These are phyloP conservation scores for Arachis monticola DNA, from an alignment of 331 rosid genomes.

Conservation along the genomic window DNA sequence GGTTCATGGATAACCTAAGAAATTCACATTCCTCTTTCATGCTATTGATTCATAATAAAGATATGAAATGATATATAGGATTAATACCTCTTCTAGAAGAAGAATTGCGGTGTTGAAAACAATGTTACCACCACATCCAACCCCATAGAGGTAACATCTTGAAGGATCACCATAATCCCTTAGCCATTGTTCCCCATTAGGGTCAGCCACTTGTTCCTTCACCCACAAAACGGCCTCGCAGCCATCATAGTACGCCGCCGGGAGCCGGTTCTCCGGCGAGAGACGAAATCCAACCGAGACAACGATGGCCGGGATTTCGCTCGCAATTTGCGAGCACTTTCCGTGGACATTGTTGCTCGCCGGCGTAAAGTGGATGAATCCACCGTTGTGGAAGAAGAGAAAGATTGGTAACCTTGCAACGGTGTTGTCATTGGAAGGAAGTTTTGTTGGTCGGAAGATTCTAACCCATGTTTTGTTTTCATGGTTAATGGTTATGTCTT, in stretches of 20 bases:
- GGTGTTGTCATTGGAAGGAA: slow-evolving; percentile 65
- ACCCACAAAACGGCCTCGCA: slow-evolving; percentile 56
- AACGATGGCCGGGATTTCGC: slow-evolving; percentile 50
- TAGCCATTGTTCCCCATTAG: slow-evolving; percentile 59
- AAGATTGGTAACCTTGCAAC: slow-evolving; percentile 62
- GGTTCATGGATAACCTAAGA: too few species aligned
- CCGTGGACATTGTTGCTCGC: neutral
- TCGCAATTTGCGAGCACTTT: slow-evolving; percentile 37
- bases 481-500: slow-evolving; percentile 47
- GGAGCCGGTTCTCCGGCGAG: slow-evolving; percentile 63
- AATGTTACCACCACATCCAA: slow-evolving; percentile 58
- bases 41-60: too few species aligned
- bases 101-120: slow-evolving; percentile 41
- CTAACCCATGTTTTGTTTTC: slow-evolving; percentile 53
- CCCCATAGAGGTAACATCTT: slow-evolving; percentile 54
- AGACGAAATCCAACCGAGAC: slow-evolving; percentile 50
- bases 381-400: slow-evolving; percentile 62
- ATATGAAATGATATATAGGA: neutral
- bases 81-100: neutral
- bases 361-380: slow-evolving; percentile 45
- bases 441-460: slow-evolving; percentile 53
- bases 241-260: slow-evolving; percentile 52
- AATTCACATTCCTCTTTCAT: too few species aligned
- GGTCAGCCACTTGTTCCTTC: slow-evolving; percentile 34
- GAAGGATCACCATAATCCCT: slow-evolving; percentile 62